These are phyloP conservation scores for Ammopiptanthus mongolicus DNA, from an alignment of 306 rosid genomes.

Conservation along the genomic window DNA sequence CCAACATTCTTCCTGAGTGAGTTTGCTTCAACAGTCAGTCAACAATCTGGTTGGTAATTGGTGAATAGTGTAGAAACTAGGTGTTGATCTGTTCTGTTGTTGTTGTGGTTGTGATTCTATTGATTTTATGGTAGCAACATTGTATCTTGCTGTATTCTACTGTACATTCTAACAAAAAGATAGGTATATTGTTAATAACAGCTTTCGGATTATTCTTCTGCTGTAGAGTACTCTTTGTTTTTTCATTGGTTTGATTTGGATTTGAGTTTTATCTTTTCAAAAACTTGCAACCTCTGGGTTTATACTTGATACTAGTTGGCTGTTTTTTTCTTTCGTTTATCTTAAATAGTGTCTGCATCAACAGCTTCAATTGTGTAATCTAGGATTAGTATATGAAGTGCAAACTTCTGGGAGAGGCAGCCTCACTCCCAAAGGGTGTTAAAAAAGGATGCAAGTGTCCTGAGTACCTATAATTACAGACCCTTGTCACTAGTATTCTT, in stretches of 20 bases:
- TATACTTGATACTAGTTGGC: no score
- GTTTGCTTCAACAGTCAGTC: neutral
- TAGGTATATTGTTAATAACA: neutral
- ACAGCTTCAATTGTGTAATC: neutral
- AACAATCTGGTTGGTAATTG: neutral
- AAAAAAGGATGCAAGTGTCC: no score
- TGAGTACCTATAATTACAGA: no score
- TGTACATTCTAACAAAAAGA: constrained; percentile 32
- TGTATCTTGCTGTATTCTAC: neutral
- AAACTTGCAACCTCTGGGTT: neutral
- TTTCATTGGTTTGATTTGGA: neutral
- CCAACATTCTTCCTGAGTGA: constrained; percentile 32
- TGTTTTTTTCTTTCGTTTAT: neutral
- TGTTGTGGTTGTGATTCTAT: constrained; percentile 4
- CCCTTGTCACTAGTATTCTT: neutral
- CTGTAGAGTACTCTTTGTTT: neutral
- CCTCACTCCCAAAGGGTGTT: neutral
- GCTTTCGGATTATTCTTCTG: neutral
- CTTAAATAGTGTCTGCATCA: neutral
- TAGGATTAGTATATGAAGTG: neutral
- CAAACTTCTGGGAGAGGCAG: neutral
- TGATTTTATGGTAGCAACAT: constrained; percentile 20
- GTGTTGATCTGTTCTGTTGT: neutral
- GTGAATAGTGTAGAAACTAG: constrained; percentile 31
- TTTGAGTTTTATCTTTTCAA: neutral